These are phyloP conservation scores for Hyaloscypha variabilis DNA, from an alignment of 495 filamentous ascomycete species.

Conservation along the genomic window DNA sequence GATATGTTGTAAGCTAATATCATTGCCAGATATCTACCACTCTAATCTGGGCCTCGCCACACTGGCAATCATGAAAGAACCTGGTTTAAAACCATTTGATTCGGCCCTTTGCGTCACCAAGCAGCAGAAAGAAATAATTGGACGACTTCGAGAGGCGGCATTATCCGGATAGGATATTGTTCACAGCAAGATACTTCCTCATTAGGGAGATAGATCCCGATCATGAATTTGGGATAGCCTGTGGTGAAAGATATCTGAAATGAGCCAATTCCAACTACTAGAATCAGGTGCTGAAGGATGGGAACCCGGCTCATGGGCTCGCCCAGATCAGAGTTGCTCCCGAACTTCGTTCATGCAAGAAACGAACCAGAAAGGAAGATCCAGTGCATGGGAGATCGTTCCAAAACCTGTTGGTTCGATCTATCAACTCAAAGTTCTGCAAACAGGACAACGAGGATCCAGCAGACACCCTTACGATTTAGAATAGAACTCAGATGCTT, in stretches of 20 bases:
- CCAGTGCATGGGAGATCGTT: not conserved
- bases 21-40: conserved; percentile 75
- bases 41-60: conserved; percentile 85
- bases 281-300: not conserved
- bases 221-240: conserved; percentile 16
- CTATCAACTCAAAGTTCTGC: not conserved
- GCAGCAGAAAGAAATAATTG: conserved; percentile 48
- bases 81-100: conserved; percentile 64
- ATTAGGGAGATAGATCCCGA: conserved; percentile 26
- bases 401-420: not conserved
- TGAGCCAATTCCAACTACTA: too few relatives aligned
- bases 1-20: conserved; percentile 16
- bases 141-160: conserved; percentile 21
- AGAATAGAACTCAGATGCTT: not conserved
- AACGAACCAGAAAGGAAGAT: not conserved
- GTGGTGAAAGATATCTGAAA: too few relatives aligned
- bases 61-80: conserved; percentile 67
- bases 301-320: not conserved
- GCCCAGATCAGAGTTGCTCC: too few relatives aligned
- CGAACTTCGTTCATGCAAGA: not conserved
- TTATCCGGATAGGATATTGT: conserved; percentile 14
- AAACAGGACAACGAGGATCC: not conserved
- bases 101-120: conserved; percentile 67
- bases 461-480: too few relatives aligned
- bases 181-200: conserved; percentile 28